Conservation (phyloP, 306 rosid species). For the Hippophae rhamnoides region DNA sequence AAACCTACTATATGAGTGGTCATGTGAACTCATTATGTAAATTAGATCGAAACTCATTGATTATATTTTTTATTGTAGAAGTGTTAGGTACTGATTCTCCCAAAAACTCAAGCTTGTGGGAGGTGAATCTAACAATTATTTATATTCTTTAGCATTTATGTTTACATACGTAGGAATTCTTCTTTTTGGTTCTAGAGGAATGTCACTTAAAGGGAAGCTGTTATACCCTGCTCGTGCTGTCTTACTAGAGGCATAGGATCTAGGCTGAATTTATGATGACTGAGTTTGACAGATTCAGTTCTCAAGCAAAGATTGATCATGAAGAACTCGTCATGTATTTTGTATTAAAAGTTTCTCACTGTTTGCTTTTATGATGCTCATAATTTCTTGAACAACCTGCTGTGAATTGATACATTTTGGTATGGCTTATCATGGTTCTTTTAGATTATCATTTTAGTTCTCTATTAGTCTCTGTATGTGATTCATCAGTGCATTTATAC, state of each 20-base stretch:
- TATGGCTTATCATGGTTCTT: not conserved
- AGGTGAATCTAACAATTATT: too few relatives aligned
- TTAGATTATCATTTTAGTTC: not conserved
- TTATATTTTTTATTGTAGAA: too few relatives aligned
- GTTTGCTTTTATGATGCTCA: not conserved
- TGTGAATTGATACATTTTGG: not conserved
- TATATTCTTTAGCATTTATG: too few relatives aligned
- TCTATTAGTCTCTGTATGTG: slow-evolving; percentile 16
- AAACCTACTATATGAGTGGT: not conserved
- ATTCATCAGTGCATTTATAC: slow-evolving; percentile 18
- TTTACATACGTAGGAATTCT: too few relatives aligned
- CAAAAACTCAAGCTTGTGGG: too few relatives aligned
- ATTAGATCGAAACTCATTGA: too few relatives aligned
- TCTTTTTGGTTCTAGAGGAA: too few relatives aligned
- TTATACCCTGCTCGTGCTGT: too few relatives aligned
- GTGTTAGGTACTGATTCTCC: too few relatives aligned
- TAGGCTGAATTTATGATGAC: not conserved
- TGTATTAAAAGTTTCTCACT: not conserved
- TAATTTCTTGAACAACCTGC: not conserved
- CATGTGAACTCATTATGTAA: too few relatives aligned
- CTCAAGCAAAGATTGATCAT: not conserved
- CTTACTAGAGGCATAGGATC: too few relatives aligned
- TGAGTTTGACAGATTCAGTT: not conserved
- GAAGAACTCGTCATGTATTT: not conserved
- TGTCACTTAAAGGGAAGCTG: too few relatives aligned